Evolutionary conservation across 306 rosid species (phyloP).

Genomic region (Datisca glomerata): DNA sequence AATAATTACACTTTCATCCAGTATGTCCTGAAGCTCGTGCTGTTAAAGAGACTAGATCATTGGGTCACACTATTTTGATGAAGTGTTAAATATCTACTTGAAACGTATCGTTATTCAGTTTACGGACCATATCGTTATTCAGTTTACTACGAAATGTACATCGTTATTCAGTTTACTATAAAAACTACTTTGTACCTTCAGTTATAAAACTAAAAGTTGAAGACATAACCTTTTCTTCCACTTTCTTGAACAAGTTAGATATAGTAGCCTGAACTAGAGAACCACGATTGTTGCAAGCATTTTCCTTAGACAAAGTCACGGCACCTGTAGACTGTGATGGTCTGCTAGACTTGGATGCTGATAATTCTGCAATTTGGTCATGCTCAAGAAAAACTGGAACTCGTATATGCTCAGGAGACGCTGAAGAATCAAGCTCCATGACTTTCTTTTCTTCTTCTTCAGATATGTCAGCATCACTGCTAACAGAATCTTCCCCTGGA

Average conservation of each 20-base stretch:
- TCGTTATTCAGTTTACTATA: no score
- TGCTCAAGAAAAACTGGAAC: no score
- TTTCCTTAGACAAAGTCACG: slow-evolving; percentile 20
- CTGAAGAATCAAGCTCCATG: slow-evolving; percentile 14
- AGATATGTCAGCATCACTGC: slow-evolving; percentile 13
- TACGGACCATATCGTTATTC: no score
- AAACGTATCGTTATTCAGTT: no score
- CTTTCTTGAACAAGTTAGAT: slow-evolving; percentile 75
- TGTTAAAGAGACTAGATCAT: no score
- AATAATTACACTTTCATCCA: no score
- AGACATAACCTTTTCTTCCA: slow-evolving; percentile 53
- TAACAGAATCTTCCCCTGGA: slow-evolving; percentile 27
- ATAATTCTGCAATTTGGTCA: slow-evolving; percentile 22
- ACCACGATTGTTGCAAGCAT: slow-evolving; percentile 20
- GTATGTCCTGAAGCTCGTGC: no score
- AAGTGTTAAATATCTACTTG: no score
- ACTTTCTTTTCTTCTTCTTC: slow-evolving; percentile 23
- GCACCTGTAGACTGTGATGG: slow-evolving; percentile 16
- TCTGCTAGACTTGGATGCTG: slow-evolving; percentile 28
- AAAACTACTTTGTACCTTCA: not conserved
- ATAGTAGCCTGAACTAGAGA: slow-evolving; percentile 71
- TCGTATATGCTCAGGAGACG: no score
- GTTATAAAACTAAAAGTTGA: slow-evolving; percentile 3
- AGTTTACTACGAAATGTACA: no score
- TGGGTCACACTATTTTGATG: no score